Conservation (phyloP, 441 rosid genomes). For the Gossypium trilobum region DNA sequence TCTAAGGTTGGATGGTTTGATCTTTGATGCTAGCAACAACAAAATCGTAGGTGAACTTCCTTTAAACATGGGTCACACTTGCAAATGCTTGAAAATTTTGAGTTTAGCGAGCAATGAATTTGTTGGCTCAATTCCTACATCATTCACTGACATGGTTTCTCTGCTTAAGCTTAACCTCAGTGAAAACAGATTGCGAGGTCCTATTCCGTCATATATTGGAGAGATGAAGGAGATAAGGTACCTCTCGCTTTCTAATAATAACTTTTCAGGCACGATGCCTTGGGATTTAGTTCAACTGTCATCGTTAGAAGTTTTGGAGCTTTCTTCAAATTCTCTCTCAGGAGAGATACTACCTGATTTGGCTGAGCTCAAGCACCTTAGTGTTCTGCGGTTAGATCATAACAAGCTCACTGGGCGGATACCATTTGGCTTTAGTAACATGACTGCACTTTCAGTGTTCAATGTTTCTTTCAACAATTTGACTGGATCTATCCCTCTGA, state of each 20-base stretch:
- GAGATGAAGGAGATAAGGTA: conserved; percentile 27
- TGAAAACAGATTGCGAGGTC: conserved; percentile 42
- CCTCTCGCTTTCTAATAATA: conserved; percentile 42
- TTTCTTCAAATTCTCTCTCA: conserved; percentile 43
- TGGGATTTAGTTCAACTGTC: conserved; percentile 29
- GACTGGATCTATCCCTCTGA: conserved; percentile 33
- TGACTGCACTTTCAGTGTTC: conserved; percentile 29
- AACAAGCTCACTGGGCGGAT: conserved; percentile 44
- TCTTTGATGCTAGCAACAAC: conserved; percentile 42
- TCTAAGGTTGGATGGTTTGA: conserved; percentile 30
- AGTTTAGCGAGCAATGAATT: conserved; percentile 44
- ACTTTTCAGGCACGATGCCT: conserved; percentile 39
- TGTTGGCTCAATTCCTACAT: conserved; percentile 33
- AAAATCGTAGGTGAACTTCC: conserved; percentile 41
- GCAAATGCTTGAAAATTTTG: conserved; percentile 34
- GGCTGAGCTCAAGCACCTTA: conserved; percentile 32
- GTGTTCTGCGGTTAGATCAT: conserved; percentile 39
- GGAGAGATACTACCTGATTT: conserved; percentile 40
- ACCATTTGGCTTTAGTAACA: conserved; percentile 33
- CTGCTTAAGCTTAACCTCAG: conserved; percentile 40
- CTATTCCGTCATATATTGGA: conserved; percentile 34
- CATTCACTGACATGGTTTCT: conserved; percentile 30
- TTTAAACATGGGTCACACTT: conserved; percentile 29
- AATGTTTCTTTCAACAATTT: conserved; percentile 45
- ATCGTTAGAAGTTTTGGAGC: conserved; percentile 37